Conservation (phyloP, 2,329 filamentous ascomycete genomes). For the Rugonectria rugulosa region DNA sequence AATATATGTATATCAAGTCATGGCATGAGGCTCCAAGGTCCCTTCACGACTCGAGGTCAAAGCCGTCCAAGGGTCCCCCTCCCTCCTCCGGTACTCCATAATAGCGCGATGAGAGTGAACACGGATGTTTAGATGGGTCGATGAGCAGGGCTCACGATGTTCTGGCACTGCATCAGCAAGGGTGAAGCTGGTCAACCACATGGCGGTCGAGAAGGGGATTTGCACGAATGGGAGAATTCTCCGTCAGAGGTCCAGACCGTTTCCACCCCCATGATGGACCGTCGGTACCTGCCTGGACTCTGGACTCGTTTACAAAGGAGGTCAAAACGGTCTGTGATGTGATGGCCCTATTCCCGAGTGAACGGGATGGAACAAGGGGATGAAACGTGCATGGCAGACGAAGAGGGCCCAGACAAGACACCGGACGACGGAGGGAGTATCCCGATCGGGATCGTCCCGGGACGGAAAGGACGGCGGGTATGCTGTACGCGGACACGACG, state of each 20-base stretch:
- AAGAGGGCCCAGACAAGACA: not conserved
- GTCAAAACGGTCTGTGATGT: too few species aligned
- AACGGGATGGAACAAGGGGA: conserved; percentile 14
- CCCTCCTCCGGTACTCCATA: not conserved
- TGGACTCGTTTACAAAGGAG: too few species aligned
- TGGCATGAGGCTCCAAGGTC: not conserved
- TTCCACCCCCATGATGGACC: conserved; percentile 5
- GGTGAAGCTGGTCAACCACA: not conserved
- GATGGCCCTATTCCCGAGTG: too few species aligned
- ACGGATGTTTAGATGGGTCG: conserved; percentile 21
- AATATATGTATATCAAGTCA: conserved; percentile 24
- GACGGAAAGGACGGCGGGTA: conserved; percentile 1
- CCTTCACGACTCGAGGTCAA: too few species aligned
- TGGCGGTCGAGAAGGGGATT: conserved; percentile 4
- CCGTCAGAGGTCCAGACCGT: conserved; percentile 16
- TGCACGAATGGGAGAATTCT: conserved; percentile 37
- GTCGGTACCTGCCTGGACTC: conserved; percentile 5
- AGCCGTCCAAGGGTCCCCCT: not conserved
- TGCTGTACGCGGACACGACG: too few species aligned
- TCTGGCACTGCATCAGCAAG: not conserved
- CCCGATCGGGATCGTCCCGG: conserved; percentile 2
- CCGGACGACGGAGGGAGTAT: conserved; percentile 2
- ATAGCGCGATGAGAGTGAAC: conserved; percentile 4
- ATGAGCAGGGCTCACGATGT: conserved; percentile 2
- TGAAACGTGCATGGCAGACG: conserved; percentile 16